These are phyloP conservation scores for Colletotrichum lentis DNA, from an alignment of 2,329 filamentous ascomycete species.

Conservation along the genomic window DNA sequence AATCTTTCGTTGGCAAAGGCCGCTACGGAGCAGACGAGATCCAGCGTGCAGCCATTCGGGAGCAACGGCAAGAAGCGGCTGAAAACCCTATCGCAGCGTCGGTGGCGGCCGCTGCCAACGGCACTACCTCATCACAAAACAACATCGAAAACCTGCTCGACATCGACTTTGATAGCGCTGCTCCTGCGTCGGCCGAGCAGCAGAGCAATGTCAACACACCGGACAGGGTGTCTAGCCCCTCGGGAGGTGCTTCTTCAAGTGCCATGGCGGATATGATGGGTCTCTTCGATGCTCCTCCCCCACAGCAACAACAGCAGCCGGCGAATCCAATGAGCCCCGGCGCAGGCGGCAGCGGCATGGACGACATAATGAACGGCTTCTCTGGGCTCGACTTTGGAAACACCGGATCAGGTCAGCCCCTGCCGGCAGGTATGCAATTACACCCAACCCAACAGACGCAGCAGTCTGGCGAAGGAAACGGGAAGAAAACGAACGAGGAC, in stretches of 20 bases:
- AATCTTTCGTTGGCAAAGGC: conserved; percentile 97
- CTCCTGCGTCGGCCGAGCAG: conserved; percentile 82
- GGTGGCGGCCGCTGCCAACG: conserved; percentile 71
- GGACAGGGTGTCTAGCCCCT: conserved; percentile 72
- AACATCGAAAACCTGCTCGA: conserved; percentile 96
- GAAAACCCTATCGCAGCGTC: conserved; percentile 95
- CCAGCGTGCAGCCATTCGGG: conserved; percentile 94
- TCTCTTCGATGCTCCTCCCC: conserved; percentile 72
- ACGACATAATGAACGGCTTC: conserved; percentile 91
- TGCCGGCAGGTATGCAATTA: conserved; percentile 69
- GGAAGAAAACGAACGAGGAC: conserved; percentile 69
- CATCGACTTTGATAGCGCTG: conserved; percentile 93
- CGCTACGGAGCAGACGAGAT: conserved; percentile 93
- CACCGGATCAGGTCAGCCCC: conserved; percentile 62
- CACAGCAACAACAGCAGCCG: conserved; percentile 56
- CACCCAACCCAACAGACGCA: conserved; percentile 48
- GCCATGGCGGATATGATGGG: conserved; percentile 72
- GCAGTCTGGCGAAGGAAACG: conserved; percentile 47
- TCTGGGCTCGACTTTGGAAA: conserved; percentile 79
- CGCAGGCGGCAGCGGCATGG: conserved; percentile 68
- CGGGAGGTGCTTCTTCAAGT: conserved; percentile 52
- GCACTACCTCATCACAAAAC: conserved; percentile 64
- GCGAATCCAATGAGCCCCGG: conserved; percentile 38
- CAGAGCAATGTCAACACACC: conserved; percentile 67
- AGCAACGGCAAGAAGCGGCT: conserved; percentile 88